Evolutionary conservation across 2,329 filamentous ascomycete genomes (phyloP).

Genomic region (Bipolaris gigantea): DNA sequence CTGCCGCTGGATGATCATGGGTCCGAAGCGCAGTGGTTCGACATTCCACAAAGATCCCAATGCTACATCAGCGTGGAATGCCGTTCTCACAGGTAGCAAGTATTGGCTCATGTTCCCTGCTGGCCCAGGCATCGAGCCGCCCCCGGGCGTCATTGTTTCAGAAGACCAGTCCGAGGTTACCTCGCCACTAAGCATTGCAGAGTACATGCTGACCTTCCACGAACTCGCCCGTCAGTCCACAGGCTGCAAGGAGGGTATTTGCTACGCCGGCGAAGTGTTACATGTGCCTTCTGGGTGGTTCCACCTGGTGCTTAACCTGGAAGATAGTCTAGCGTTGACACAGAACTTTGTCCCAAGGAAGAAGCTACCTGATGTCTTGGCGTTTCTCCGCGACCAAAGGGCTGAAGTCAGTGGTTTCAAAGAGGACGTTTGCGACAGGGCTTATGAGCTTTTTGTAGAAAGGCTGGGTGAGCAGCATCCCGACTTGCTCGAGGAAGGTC

Average conservation of each 20-base stretch:
- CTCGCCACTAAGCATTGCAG: conserved; percentile 90
- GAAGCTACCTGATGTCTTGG: conserved; percentile 73
- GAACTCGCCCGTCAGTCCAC: conserved; percentile 73
- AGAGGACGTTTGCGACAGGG: conserved; percentile 67
- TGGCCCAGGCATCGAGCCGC: conserved; percentile 61
- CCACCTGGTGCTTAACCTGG: conserved; percentile 91
- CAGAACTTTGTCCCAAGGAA: conserved; percentile 89
- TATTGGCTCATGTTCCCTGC: conserved; percentile 99
- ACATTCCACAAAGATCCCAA: conserved; percentile 89
- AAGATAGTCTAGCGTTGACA: conserved; percentile 82
- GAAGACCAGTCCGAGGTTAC: conserved; percentile 91
- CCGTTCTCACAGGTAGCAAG: conserved; percentile 83
- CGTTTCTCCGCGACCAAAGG: conserved; percentile 77
- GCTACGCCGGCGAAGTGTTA: conserved; percentile 78
- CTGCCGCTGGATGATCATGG: conserved; percentile 89
- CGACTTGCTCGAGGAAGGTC: conserved; percentile 63
- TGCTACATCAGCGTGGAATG: conserved; percentile 86
- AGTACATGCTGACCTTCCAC: conserved; percentile 92
- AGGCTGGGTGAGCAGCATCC: conserved; percentile 66
- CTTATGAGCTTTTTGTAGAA: conserved; percentile 71
- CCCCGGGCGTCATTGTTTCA: conserved; percentile 88
- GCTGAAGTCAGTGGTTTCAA: conserved; percentile 88
- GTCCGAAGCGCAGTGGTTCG: conserved; percentile 82
- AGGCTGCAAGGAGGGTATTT: conserved; percentile 85
- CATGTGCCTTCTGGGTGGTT: conserved; percentile 96